A percentile compares a stretch with the other conserved stretches of the same genome.
Conservation (phyloP, 23 red algal genomes). For the Gracilaria caudata region DNA sequence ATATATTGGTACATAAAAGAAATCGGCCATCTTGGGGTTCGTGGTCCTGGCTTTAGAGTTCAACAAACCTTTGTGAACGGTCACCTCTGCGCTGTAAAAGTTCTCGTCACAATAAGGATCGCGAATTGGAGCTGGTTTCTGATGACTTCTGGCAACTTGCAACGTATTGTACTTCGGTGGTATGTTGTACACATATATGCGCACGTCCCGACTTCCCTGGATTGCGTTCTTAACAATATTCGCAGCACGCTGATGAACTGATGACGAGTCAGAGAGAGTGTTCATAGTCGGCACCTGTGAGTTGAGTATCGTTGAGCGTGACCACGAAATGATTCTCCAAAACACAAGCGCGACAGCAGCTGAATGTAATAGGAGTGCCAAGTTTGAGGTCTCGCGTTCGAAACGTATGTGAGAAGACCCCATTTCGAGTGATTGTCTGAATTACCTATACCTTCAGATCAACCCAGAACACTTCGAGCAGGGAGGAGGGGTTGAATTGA, state of each 20-base stretch:
- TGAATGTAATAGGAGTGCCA: background rate
- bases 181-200: constrained; percentile 72
- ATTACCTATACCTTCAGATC: background rate
- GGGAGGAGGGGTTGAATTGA: background rate
- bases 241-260: background rate
- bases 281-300: background rate
- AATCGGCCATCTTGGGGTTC: constrained; percentile 36
- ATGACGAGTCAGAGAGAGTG: background rate
- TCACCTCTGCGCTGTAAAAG: constrained; percentile 64
- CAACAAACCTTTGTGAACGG: constrained; percentile 19
- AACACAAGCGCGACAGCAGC: background rate
- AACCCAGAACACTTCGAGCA: background rate
- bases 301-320: too few species aligned
- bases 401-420: background rate
- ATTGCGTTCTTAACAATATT: background rate
- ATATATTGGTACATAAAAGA: constrained; percentile 72
- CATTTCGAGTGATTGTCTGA: background rate
- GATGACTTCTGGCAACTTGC: constrained; percentile 65
- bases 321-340: background rate
- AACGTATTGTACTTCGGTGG: constrained; percentile 55
- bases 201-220: background rate
- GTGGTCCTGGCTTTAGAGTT: constrained; percentile 13
- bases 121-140: constrained; percentile 66
- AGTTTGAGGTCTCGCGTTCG: background rate
- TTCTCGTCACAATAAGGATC: constrained; percentile 54